Base-by-base conservation (phyloP, 805 yeast genomes). In the Kuraishia piskuri region DNA sequence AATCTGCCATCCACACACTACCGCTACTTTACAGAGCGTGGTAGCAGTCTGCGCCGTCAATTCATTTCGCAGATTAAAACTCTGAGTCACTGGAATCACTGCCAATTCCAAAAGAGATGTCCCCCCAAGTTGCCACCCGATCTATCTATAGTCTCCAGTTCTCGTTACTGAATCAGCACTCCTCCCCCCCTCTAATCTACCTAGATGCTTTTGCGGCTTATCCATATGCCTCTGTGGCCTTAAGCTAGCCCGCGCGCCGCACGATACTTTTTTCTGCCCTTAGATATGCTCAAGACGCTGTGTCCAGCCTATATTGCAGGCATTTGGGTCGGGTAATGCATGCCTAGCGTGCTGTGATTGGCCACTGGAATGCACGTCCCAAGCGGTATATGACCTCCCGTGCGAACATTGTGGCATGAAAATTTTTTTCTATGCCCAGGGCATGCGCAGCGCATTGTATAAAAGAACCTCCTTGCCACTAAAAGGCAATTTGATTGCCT, bases 371-470 rank as follows among this genome's bases (percentile, higher is more conserved):
- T n/a, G n/a, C 20, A 19, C 24, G 22, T 24, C 19, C 40, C 40
- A 8, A 12, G 50, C 50, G 40, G 24, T 23, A n/a, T 14, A n/a
- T 24, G 37, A 31, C 17, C 24, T n/a, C 50, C 37, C 37, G 24
- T 26, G 40, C 37, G 50, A 25, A 48, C 40, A 48, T 48, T 25
- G 37, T 25, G 26, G 50, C 20, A 48, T 48, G 50, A 26, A 48
- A 48, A 48, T 25, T 48, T 48, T 48, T 48, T 48, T 22, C 20
- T 31, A 48, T 23, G 40, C 40, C 40, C 9, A 31, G 40, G 17
- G 40, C 40, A 31, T 48, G 20, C 26, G 17, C 26, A 17, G 36
- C 26, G 22, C 22, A 22, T 23, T n/a, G 48, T 50, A 50, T 50
- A 50, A 50, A 50, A 22, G 48, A 50, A 19, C 46, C 14, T n/a